Conservation (phyloP, 306 rosid species). For the Phaseolus lunatus region DNA sequence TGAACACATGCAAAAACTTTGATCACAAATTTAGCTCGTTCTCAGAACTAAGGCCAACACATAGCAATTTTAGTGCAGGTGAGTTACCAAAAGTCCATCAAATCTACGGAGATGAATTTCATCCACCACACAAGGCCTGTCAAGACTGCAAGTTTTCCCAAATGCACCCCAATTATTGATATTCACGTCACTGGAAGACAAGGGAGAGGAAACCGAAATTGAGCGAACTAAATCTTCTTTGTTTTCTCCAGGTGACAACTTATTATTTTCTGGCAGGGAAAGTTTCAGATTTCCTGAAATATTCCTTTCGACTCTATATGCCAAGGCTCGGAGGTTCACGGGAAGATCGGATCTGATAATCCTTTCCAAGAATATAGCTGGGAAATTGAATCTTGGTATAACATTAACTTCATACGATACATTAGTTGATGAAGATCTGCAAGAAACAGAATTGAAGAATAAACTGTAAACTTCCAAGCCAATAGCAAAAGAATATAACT, state of each 20-base stretch:
- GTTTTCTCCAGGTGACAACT: constrained; percentile 51
- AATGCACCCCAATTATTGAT: constrained; percentile 73
- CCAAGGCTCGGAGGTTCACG: constrained; percentile 88
- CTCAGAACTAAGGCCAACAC: constrained; percentile 35
- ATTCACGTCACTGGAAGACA: constrained; percentile 59
- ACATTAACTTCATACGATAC: constrained; percentile 89
- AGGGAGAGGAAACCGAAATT: constrained; percentile 53
- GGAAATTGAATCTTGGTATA: constrained; percentile 93
- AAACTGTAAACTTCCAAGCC: background rate
- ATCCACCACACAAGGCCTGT: constrained; percentile 84
- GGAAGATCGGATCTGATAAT: constrained; percentile 96
- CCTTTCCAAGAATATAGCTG: constrained; percentile 91
- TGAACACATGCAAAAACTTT: constrained; percentile 31
- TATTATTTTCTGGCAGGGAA: constrained; percentile 46
- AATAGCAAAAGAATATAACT: too few relatives aligned
- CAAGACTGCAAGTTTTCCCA: constrained; percentile 85
- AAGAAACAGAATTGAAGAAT: constrained; percentile 40
- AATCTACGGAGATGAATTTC: constrained; percentile 99
- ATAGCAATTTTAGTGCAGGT: constrained; percentile 37
- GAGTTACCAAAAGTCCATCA: constrained; percentile 90
- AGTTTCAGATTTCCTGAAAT: constrained; percentile 55
- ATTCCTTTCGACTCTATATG: constrained; percentile 75
- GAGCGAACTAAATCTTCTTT: constrained; percentile 60
- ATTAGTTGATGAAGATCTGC: constrained; percentile 76
- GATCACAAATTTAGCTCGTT: constrained; percentile 25